Evolutionary conservation across 192 early-diverging fungal genomes (phyloP).

Genomic region (Coemansia sp.): DNA sequence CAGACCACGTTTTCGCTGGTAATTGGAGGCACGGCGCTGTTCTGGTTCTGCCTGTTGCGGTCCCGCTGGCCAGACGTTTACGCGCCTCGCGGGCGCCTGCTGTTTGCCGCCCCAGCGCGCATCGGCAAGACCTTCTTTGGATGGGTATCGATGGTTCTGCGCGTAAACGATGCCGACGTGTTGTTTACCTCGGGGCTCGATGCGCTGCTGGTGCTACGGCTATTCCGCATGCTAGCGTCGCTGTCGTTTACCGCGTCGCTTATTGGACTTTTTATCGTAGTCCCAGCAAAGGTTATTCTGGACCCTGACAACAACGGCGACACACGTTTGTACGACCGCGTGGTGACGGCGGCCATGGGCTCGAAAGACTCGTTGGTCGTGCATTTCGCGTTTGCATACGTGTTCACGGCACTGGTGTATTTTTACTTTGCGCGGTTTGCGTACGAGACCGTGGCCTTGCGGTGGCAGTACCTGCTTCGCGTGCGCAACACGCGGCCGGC

Average conservation of each 20-base stretch:
- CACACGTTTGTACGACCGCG: constrained; percentile 9
- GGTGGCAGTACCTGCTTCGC: constrained; percentile 53
- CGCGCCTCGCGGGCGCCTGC: constrained; percentile 46
- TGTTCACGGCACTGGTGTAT: constrained; percentile 52
- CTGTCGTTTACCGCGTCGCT: constrained; percentile 26
- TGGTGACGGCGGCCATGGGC: constrained; percentile 33
- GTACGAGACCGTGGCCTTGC: constrained; percentile 48
- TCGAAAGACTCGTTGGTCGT: constrained; percentile 37
- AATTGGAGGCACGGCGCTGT: constrained; percentile 42
- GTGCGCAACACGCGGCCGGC: constrained; percentile 51
- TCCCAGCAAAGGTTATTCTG: constrained; percentile 40
- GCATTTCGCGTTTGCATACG: constrained; percentile 53
- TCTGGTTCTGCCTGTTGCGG: constrained; percentile 51
- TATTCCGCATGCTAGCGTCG: constrained; percentile 45
- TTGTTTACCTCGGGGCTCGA: constrained; percentile 51
- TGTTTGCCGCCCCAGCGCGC: constrained; percentile 44
- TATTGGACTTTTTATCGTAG: constrained; percentile 30
- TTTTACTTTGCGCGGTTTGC: constrained; percentile 49
- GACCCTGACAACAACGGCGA: constrained; percentile 9
- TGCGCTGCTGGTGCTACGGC: constrained; percentile 47
- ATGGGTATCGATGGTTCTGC: constrained; percentile 44
- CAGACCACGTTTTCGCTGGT: constrained; percentile 41
- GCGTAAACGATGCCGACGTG: constrained; percentile 46
- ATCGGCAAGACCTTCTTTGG: constrained; percentile 47
- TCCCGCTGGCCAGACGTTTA: constrained; percentile 56